phyloP scores from a whole-genome alignment of 768 basidiomycete genomes.

The Sporobolomyces phaffii region DNA sequence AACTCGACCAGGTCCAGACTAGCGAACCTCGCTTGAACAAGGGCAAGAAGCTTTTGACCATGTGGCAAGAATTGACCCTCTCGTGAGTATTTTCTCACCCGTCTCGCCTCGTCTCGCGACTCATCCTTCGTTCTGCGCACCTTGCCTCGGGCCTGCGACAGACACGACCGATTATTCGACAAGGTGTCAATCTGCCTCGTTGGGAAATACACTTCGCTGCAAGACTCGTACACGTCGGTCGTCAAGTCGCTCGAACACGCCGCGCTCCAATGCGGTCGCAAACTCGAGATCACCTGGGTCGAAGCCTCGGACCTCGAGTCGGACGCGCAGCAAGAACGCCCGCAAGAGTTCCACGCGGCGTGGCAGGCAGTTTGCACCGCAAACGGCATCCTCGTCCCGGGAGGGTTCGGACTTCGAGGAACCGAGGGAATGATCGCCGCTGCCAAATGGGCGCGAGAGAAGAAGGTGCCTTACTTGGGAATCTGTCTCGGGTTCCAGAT shows the following conservation, averaged over 20 bases:
- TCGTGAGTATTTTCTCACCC: conserved; percentile 53
- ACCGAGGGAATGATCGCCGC: conserved; percentile 97
- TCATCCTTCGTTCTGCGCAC: not conserved
- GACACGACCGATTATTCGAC: conserved; percentile 90
- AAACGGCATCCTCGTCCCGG: conserved; percentile 89
- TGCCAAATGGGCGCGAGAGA: conserved; percentile 94
- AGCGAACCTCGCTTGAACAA: conserved; percentile 56
- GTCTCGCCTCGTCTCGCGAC: not conserved
- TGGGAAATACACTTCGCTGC: conserved; percentile 93
- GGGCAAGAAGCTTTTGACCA: conserved; percentile 61
- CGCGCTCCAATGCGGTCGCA: conserved; percentile 81
- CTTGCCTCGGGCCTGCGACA: conserved; percentile 44
- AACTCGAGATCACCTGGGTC: conserved; percentile 83
- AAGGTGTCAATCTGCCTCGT: conserved; percentile 82
- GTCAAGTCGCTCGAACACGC: conserved; percentile 95
- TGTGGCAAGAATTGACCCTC: conserved; percentile 78
- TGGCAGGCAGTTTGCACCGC: conserved; percentile 89
- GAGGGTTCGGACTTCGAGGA: conserved; percentile 87
- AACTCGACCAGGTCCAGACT: conserved; percentile 57
- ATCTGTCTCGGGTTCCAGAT: conserved; percentile 98
- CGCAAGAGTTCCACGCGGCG: conserved; percentile 88
- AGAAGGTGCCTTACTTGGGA: conserved; percentile 88
- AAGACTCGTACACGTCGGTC: conserved; percentile 98
- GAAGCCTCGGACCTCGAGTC: conserved; percentile 87
- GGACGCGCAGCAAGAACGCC: conserved; percentile 67